Base-by-base conservation (phyloP, 1,284 basidiomycete genomes). In the Anthracocystis walkeri region DNA sequence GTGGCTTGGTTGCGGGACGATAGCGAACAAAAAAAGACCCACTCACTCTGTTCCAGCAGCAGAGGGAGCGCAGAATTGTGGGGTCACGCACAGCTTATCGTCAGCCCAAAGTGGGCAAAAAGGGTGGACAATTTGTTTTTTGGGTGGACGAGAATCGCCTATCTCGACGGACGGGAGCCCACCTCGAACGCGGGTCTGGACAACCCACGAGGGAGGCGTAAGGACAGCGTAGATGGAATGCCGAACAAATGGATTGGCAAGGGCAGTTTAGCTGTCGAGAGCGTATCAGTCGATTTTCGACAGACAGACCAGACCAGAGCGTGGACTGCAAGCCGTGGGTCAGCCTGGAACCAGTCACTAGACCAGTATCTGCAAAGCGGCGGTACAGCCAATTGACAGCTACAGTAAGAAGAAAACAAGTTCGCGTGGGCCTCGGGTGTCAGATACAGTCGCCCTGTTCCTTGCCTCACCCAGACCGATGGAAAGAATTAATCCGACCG, bases 21-120 rank as follows among this genome's bases (percentile, higher is more conserved):
- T 69, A 69, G 61, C 61, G 27, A 53, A 35, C 16, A 18, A 54
- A 14, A 11, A 42, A 54, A 51, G 31, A 31, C n/a, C n/a, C n/a
- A 31, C 29, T 4, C 29, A 31, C 29, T 4, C 29, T 4, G 10
- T 31, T 31, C 29, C 29, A 31, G 29, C 11, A 35, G 35, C 35
- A 38, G 35, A 38, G 35, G 31, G 35, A 38, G 35, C 35, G 35
- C 35, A 38, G 35, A 38, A 38, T 10, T 56, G 64, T 60, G 64
- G 64, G 64, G 64, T 65, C 33, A 45, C 27, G 35, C 45, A 46
- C 20, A 12, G 23, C 65, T 65, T 65, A 65, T 59, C 63, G 51
- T 38, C 16, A 48, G 62, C 50, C 46, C 44, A 23, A 12, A 4
- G 41, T 10, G 33, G 38, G 10, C 20, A 44, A 29, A 16, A 33